Evolutionary conservation across 495 filamentous ascomycete genomes (phyloP).

Genomic region (Penicillium pulvis): DNA sequence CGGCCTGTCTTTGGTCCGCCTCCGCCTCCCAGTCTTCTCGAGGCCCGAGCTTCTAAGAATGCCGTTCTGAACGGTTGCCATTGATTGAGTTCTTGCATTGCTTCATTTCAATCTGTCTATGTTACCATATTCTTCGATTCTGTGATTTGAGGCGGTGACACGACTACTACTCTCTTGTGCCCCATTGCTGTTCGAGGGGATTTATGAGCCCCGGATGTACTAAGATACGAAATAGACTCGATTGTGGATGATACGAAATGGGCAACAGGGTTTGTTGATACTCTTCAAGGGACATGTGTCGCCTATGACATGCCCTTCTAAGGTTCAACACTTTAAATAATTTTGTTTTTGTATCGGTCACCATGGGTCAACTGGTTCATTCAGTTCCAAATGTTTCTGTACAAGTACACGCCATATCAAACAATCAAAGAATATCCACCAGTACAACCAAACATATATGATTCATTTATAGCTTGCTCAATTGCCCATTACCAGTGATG

Average conservation of each 20-base stretch:
- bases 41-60: slow-evolving; percentile 49
- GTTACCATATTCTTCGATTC: neutral
- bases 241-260: neutral
- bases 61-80: slow-evolving; percentile 52
- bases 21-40: slow-evolving; percentile 53
- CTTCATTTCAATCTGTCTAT: neutral
- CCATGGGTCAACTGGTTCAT: slow-evolving; percentile 10
- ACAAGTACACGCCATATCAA: slow-evolving; percentile 40
- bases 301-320: neutral
- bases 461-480: slow-evolving; percentile 39
- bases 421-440: slow-evolving; percentile 16
- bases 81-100: slow-evolving; percentile 18
- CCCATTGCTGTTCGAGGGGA: neutral
- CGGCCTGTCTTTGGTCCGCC: slow-evolving; percentile 58
- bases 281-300: neutral
- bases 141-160: neutral
- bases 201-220: neutral
- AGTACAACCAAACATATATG: neutral
- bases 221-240: neutral
- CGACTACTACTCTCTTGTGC: neutral
- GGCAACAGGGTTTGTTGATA: neutral
- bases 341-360: slow-evolving; percentile 9
- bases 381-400: slow-evolving; percentile 33
- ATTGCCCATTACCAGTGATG: slow-evolving; percentile 26
- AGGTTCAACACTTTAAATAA: neutral